Evolutionary conservation across 352 stramenopile species (phyloP).

Genomic region (Phytophthora tubulina): DNA sequence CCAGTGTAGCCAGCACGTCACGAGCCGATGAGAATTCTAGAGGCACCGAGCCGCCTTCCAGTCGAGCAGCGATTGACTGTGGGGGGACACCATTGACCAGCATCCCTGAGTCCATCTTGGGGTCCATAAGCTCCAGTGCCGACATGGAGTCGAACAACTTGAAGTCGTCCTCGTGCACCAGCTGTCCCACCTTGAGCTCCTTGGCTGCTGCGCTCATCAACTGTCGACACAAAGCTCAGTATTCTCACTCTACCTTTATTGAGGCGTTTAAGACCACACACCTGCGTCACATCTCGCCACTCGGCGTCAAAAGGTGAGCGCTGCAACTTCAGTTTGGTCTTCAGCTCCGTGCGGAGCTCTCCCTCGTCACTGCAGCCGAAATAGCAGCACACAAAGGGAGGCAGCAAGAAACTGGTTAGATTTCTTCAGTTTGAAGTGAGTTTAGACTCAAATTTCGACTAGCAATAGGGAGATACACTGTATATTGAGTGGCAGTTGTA

Average conservation of each 20-base stretch:
- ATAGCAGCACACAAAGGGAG: constrained; percentile 32
- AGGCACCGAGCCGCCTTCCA: constrained; percentile 51
- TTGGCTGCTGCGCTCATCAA: constrained; percentile 72
- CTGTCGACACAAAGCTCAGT: constrained; percentile 34
- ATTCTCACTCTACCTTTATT: background rate
- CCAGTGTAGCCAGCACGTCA: constrained; percentile 80
- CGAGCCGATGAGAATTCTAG: constrained; percentile 72
- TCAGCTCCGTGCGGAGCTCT: constrained; percentile 44
- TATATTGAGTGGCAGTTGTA: background rate
- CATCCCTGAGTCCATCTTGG: constrained; percentile 95
- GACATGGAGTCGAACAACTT: constrained; percentile 96
- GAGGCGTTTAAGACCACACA: constrained; percentile 13
- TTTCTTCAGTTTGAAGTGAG: constrained; percentile 21
- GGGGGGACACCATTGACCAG: constrained; percentile 67
- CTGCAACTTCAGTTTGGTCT: constrained; percentile 45
- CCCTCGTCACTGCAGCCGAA: constrained; percentile 32
- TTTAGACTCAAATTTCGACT: constrained; percentile 7
- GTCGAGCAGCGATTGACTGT: constrained; percentile 62
- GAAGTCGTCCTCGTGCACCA: constrained; percentile 86
- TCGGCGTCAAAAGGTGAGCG: constrained; percentile 35
- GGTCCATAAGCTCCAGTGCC: constrained; percentile 94
- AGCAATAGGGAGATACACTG: constrained; percentile 9
- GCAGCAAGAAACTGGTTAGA: constrained; percentile 40
- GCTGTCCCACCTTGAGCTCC: constrained; percentile 82
- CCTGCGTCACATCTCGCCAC: constrained; percentile 66